Percentiles rank a stretch among this genome's conserved stretches.
phyloP scores from a whole-genome alignment of 371 early-diverging fungal genomes.

The Phascolomyces articulosus region DNA sequence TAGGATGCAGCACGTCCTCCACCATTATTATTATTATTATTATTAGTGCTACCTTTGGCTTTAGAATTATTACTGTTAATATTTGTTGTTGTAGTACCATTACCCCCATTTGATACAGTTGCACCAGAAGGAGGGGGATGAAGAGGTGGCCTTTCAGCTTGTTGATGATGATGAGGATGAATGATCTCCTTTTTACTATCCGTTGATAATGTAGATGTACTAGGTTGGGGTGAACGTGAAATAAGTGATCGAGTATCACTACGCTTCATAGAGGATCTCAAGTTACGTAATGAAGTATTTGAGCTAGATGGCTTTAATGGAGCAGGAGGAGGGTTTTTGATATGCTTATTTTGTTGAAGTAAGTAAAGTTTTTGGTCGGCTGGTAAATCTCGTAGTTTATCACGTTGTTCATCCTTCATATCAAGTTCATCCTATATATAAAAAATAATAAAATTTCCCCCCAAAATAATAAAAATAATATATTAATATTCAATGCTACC shows the following conservation, averaged over 20 bases:
- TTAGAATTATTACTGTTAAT: slow-evolving; percentile 1
- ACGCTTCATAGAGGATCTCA: neutral
- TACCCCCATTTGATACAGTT: neutral
- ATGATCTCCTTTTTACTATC: neutral
- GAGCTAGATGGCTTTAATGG: neutral
- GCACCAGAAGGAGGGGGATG: neutral
- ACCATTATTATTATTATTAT: neutral
- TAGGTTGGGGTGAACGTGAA: neutral
- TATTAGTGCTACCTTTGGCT: neutral
- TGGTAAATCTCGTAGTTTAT: slow-evolving; percentile 53
- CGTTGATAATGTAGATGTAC: too few species aligned
- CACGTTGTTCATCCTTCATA: slow-evolving; percentile 56
- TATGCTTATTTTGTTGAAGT: slow-evolving; percentile 54
- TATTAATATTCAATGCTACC: slow-evolving; percentile 4
- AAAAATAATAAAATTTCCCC: too few species aligned
- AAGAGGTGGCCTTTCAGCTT: slow-evolving; percentile 2
- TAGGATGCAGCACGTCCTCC: slow-evolving; percentile 36
- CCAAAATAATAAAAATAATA: neutral
- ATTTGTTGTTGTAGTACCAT: too few species aligned
- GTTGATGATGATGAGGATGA: slow-evolving; percentile 5
- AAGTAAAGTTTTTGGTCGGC: slow-evolving; percentile 51
- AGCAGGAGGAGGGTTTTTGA: slow-evolving; percentile 26
- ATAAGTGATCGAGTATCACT: neutral
- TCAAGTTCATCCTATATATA: slow-evolving; percentile 55
- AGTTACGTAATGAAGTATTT: neutral